A percentile compares a stretch with the other conserved stretches of the same genome.
These are phyloP conservation scores for Fusarium zealandicum DNA, from an alignment of 2,329 filamentous ascomycete species.

Conservation along the genomic window DNA sequence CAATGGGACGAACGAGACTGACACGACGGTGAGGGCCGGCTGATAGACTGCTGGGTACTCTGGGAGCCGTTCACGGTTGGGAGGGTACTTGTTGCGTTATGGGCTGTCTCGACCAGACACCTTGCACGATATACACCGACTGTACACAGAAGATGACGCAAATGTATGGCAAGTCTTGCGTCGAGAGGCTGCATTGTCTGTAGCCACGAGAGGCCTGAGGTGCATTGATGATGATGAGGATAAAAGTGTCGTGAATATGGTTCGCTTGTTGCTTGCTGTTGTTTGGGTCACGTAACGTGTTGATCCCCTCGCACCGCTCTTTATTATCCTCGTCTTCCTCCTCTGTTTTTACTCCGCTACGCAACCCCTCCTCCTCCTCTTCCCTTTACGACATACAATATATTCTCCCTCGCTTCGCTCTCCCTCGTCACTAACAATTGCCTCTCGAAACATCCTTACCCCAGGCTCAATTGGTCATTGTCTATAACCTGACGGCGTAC, in stretches of 20 bases:
- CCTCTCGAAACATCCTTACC: not conserved
- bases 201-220: not conserved
- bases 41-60: slow-evolving; percentile 1
- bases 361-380: not conserved
- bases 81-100: not conserved
- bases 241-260: not conserved
- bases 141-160: slow-evolving; percentile 14
- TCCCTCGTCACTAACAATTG: not conserved
- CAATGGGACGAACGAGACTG: slow-evolving; percentile 27
- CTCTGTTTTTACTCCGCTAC: not conserved
- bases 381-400: not conserved
- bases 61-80: not conserved
- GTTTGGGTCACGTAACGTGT: not conserved
- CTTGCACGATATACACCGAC: slow-evolving; percentile 24
- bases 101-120: not conserved
- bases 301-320: not conserved
- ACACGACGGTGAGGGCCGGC: slow-evolving; percentile 24
- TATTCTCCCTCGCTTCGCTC: not conserved
- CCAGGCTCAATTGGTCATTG: not conserved
- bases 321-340: not conserved
- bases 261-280: not conserved
- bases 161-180: not conserved
- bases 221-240: no score
- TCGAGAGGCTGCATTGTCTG: not conserved
- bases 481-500: not conserved